Evolutionary conservation across 2,329 filamentous ascomycete genomes (phyloP).

Genomic region (Pseudogymnoascus sp.): DNA sequence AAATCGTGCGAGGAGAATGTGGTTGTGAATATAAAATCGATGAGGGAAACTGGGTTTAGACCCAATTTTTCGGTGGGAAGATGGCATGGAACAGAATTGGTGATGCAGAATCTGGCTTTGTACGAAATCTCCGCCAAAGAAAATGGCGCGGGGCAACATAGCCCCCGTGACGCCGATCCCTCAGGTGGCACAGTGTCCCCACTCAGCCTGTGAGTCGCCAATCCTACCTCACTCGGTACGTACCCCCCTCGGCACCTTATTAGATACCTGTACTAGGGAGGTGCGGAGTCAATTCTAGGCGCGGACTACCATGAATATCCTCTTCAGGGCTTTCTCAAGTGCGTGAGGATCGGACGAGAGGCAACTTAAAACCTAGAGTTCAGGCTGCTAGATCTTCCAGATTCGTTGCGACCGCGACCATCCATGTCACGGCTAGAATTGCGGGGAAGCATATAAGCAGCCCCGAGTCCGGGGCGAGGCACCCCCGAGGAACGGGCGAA

Average conservation of each 20-base stretch:
- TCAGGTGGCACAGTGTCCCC: not conserved
- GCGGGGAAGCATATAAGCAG: no score
- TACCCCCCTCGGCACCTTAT: no score
- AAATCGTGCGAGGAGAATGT: not conserved
- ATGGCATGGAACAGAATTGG: not conserved
- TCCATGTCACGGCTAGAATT: no score
- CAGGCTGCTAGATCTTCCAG: not conserved
- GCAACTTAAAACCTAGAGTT: not conserved
- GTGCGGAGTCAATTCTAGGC: not conserved
- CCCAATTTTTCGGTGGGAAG: not conserved
- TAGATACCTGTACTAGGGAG: no score
- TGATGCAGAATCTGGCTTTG: not conserved
- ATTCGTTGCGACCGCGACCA: no score
- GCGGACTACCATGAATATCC: not conserved
- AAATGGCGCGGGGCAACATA: not conserved
- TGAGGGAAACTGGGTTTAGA: not conserved
- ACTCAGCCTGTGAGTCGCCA: not conserved
- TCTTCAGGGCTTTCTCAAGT: not conserved
- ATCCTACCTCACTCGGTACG: no score
- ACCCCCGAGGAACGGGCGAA: no score
- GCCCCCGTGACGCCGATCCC: not conserved
- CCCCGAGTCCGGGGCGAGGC: no score
- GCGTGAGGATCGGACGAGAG: not conserved
- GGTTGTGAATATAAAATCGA: not conserved
- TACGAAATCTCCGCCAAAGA: not conserved